These are phyloP conservation scores for Pelargonium exstipulatum DNA, from an alignment of 441 rosid species.

Conservation along the genomic window DNA sequence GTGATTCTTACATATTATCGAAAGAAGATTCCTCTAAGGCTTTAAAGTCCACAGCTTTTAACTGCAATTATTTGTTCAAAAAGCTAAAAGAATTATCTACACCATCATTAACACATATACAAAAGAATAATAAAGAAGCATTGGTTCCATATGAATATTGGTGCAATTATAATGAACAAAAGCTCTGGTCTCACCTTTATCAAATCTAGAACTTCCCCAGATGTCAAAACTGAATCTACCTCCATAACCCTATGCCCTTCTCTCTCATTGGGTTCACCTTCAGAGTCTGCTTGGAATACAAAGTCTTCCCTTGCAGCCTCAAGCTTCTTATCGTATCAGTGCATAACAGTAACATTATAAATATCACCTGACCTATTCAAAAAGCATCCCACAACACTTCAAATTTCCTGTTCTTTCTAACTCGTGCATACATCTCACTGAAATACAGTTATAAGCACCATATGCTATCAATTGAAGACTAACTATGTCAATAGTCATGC, in stretches of 20 bases:
- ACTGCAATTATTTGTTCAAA: conserved; percentile 36
- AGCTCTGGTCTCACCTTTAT: conserved; percentile 48
- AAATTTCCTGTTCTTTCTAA: neutral
- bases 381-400: conserved; percentile 18
- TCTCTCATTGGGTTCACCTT: conserved; percentile 20
- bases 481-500: neutral
- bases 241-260: conserved; percentile 40
- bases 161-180: conserved; percentile 14
- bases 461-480: conserved; percentile 9
- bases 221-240: conserved; percentile 88
- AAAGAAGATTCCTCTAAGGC: conserved; percentile 63
- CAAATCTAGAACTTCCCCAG: conserved; percentile 83
- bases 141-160: neutral
- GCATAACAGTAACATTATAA: conserved; percentile 94
- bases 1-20: conserved; percentile 58
- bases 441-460: neutral
- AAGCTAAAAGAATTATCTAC: too few relatives aligned
- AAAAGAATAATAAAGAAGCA: too few relatives aligned
- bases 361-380: conserved; percentile 63
- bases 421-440: neutral
- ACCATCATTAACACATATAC: neutral
- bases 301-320: conserved; percentile 92
- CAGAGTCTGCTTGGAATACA: conserved; percentile 45
- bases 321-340: conserved; percentile 93
- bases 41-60: conserved; percentile 59